Evolutionary conservation across 257 asterid genomes (phyloP), one percentile per base, ranked within the genome.

Genomic region (Nicotiana noctiflora): DNA sequence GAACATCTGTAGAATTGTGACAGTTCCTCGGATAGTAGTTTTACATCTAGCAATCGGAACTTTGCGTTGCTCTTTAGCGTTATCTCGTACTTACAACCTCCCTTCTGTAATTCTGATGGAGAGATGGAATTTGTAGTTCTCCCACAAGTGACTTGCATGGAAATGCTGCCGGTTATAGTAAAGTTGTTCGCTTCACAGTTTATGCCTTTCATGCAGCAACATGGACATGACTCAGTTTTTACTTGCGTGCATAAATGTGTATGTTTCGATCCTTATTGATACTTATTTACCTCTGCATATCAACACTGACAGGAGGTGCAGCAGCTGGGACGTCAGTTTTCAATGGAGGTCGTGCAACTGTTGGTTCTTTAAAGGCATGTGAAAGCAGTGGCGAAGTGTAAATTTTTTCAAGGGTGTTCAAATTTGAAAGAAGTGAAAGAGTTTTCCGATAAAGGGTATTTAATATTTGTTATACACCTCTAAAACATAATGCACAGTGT

Each of bases 291-390:
- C 23, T 56, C 64, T 31, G 79, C 83, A 62, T 81, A 32, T 64
- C 72, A 13, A 57, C 57, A 59, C 84, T 37, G 65, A 82, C 67
- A 37, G 84, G 57, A 75, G 17, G 21, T 61, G 83, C 90, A 87
- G 90, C 37, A 49, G 79, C 21, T 56, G 66, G 87, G 5, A 68
- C 88, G 27, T 87, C 88, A 7, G 75, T 83, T 44, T 75, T 89
- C 74, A 81, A 79, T 81, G 84, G 81, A 9, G 84, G 87, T 76
- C 79, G 79, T 64, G 23, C 84, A 80, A 94, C 99, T 6, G 91
- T 96, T 84, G 98, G 95, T 83, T 91, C 96, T 83, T 91, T 96
- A 32, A 94, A 93, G 98, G 99, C 94, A 90, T 17, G 80, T 75
- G 49, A 81, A 61, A 64, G 55, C 15, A n/a, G n/a, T n/a, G n/a